Conservation (phyloP, 1,284 basidiomycete species). For the Pholiota adiposa region DNA sequence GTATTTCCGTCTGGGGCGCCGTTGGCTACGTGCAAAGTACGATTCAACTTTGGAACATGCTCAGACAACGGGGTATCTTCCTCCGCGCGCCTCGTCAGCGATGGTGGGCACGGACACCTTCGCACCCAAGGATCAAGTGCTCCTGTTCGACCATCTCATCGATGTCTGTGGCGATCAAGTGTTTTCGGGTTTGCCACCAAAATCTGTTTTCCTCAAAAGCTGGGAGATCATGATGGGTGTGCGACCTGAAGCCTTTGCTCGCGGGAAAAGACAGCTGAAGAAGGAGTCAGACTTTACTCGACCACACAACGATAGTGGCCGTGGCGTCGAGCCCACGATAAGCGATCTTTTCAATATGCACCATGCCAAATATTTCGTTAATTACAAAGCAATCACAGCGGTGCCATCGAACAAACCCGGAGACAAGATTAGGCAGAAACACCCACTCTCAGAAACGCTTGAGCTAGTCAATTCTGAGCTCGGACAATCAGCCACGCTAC, state of each 20-base stretch:
- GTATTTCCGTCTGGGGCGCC: neutral
- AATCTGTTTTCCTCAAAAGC: neutral
- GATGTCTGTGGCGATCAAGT: neutral
- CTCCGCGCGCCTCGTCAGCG: neutral
- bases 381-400: neutral
- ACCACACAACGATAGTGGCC: neutral
- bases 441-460: neutral
- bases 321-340: no score
- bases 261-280: conserved; percentile 1
- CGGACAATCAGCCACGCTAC: neutral
- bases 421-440: no score
- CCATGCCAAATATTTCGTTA: neutral
- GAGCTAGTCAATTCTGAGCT: conserved; percentile 1
- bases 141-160: no score
- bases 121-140: no score
- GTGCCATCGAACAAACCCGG: no score
- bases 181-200: neutral
- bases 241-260: conserved; percentile 2
- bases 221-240: conserved; percentile 8
- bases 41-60: no score
- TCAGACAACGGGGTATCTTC: neutral
- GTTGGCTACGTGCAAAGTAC: neutral
- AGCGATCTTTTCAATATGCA: neutral
- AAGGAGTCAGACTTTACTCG: neutral
- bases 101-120: no score